Evolutionary conservation across 495 filamentous ascomycete genomes (phyloP).

Genomic region (Lepidopterella palustris): DNA sequence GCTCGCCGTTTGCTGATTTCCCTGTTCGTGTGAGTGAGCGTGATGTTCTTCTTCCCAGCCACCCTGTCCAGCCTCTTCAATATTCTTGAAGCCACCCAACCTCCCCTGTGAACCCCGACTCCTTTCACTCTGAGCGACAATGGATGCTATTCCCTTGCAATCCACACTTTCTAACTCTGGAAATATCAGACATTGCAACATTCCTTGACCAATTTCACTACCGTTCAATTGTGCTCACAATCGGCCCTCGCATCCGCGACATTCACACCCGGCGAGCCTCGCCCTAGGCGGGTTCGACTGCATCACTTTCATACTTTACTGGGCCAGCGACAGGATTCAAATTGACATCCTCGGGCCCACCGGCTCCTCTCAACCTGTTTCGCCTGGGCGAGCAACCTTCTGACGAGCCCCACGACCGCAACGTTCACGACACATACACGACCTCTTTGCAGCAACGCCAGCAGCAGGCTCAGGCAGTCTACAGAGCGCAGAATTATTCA

Average conservation of each 20-base stretch:
- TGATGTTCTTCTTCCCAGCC: constrained; percentile 3
- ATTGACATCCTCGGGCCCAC: constrained; percentile 27
- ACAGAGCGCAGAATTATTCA: constrained; percentile 31
- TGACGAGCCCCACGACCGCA: constrained; percentile 55
- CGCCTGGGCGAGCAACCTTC: constrained; percentile 8
- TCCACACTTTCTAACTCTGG: constrained; percentile 13
- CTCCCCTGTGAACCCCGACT: constrained; percentile 6
- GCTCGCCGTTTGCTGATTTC: constrained; percentile 6
- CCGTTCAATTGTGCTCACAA: background rate
- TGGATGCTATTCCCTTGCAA: constrained; percentile 20
- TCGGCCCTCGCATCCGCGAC: background rate
- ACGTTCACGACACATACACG: constrained; percentile 53
- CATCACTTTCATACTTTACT: constrained; percentile 2
- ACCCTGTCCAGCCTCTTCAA: constrained; percentile 19
- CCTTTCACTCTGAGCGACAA: constrained; percentile 2
- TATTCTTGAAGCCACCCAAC: constrained; percentile 12
- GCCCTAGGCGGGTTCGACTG: constrained; percentile 6
- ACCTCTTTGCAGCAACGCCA: constrained; percentile 52
- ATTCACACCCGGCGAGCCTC: background rate
- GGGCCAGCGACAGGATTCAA: constrained; percentile 16
- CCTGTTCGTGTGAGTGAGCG: constrained; percentile 17
- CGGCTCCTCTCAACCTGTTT: constrained; percentile 28
- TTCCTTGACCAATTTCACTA: constrained; percentile 12
- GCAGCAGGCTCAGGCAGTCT: constrained; percentile 40
- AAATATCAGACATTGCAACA: constrained; percentile 19